phyloP scores from a whole-genome alignment of 805 yeast species.

The Isabelozyma pseudorhagii region DNA sequence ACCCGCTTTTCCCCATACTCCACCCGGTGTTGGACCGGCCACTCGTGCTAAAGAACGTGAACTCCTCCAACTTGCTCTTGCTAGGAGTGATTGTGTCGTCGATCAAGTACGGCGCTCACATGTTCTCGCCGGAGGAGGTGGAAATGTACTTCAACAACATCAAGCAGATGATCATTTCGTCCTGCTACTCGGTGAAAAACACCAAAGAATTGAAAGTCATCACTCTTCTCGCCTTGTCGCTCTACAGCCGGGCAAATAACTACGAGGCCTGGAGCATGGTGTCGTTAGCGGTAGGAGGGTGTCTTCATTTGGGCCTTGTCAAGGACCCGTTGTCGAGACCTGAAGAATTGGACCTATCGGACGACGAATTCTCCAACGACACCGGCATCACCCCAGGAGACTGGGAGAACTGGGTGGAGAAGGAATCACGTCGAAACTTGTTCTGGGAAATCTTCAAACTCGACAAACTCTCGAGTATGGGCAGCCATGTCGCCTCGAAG shows the following conservation, averaged over 20 bases:
- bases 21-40: conserved; percentile 7
- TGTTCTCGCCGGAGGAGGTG: conserved; percentile 2
- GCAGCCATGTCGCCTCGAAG: conserved; percentile 9
- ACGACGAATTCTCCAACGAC: not conserved
- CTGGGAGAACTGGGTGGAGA: conserved; percentile 10
- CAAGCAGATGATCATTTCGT: conserved; percentile 6
- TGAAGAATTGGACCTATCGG: conserved; percentile 1
- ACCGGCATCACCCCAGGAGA: not conserved
- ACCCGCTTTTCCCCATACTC: conserved; percentile 12
- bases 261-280: conserved; percentile 13
- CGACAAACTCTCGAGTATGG: conserved; percentile 10
- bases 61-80: conserved; percentile 4
- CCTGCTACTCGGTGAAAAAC: conserved; percentile 10
- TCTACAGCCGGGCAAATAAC: conserved; percentile 9
- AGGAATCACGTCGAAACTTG: conserved; percentile 8
- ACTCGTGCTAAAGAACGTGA: not conserved
- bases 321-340: conserved; percentile 5
- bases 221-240: conserved; percentile 9
- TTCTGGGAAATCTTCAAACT: conserved; percentile 15
- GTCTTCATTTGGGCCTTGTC: conserved; percentile 10
- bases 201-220: conserved; percentile 9
- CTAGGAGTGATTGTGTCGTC: conserved; percentile 9
- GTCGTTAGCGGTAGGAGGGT: conserved; percentile 12
- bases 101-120: conserved; percentile 4
- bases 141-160: conserved; percentile 4